Evolutionary conservation across 306 rosid species (phyloP).

Genomic region (Senna siamea): DNA sequence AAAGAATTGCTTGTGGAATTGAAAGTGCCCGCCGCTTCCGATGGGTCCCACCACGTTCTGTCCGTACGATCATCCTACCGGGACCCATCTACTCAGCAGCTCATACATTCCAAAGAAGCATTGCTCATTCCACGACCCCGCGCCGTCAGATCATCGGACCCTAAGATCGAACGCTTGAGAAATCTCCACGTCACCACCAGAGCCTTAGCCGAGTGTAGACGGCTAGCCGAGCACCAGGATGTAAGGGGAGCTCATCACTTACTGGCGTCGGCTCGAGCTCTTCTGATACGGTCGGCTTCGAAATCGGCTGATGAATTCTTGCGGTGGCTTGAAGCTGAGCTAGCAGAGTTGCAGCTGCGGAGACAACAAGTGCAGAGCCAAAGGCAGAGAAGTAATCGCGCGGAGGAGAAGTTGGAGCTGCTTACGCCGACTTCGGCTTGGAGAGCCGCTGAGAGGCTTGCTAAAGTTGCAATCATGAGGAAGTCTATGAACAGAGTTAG

Average conservation of each 20-base stretch:
- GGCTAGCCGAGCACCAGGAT: slow-evolving; percentile 57
- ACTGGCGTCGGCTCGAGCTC: slow-evolving; percentile 75
- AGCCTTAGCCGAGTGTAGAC: slow-evolving; percentile 77
- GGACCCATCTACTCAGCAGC: slow-evolving; percentile 62
- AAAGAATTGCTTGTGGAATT: slow-evolving; percentile 72
- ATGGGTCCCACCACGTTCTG: slow-evolving; percentile 64
- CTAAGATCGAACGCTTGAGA: slow-evolving; percentile 59
- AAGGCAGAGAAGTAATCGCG: slow-evolving; percentile 34
- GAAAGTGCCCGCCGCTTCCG: slow-evolving; percentile 60
- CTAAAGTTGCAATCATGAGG: slow-evolving; percentile 91
- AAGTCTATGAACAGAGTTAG: slow-evolving; percentile 97
- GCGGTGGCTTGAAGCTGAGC: slow-evolving; percentile 71
- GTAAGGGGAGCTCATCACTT: slow-evolving; percentile 62
- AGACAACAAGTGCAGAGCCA: slow-evolving; percentile 44
- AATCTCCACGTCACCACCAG: slow-evolving; percentile 73
- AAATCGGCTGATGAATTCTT: slow-evolving; percentile 59
- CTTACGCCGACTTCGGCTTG: slow-evolving; percentile 96
- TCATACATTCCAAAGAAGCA: slow-evolving; percentile 56
- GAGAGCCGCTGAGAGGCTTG: slow-evolving; percentile 95
- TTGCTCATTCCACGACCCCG: slow-evolving; percentile 66
- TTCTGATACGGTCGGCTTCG: slow-evolving; percentile 53
- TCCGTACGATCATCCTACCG: slow-evolving; percentile 64
- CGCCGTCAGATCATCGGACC: slow-evolving; percentile 56
- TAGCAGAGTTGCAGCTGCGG: slow-evolving; percentile 60
- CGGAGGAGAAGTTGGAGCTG: slow-evolving; percentile 68